These are phyloP conservation scores for Conringia planisiliqua DNA, from an alignment of 345 rosid species.

Conservation along the genomic window DNA sequence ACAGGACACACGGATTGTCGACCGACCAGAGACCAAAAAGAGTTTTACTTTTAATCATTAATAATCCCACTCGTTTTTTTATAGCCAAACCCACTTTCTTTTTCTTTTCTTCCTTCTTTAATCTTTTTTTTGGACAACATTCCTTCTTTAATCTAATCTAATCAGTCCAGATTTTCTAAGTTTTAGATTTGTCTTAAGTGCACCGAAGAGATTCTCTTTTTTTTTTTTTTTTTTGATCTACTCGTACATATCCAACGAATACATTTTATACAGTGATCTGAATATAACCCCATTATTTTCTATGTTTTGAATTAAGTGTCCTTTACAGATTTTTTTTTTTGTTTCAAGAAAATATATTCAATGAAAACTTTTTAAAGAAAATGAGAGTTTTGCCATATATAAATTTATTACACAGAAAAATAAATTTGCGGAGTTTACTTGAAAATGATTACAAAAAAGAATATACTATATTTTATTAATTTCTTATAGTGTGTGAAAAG, in stretches of 20 bases:
- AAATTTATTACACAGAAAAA: too few relatives aligned
- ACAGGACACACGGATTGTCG: constrained; percentile 90
- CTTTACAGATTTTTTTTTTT: too few relatives aligned
- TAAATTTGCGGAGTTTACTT: too few relatives aligned
- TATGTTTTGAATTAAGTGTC: not conserved
- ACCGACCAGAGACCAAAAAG: constrained; percentile 92
- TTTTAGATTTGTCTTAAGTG: constrained; percentile 31
- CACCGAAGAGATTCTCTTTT: constrained; percentile 11
- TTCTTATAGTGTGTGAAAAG: not conserved
- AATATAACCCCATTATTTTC: not conserved
- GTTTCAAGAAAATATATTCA: not conserved
- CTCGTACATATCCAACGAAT: not conserved
- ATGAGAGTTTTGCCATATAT: too few relatives aligned
- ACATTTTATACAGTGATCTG: not conserved
- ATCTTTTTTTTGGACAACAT: not conserved
- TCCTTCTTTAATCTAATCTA: constrained; percentile 13
- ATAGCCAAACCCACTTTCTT: constrained; percentile 45
- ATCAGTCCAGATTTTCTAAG: constrained; percentile 27
- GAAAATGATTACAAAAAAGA: too few relatives aligned
- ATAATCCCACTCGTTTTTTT: constrained; percentile 43
- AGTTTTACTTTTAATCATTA: constrained; percentile 66
- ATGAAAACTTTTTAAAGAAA: too few relatives aligned
- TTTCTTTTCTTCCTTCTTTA: not conserved
- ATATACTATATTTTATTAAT: too few relatives aligned
- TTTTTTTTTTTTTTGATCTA: constrained; percentile 1